Conservation (phyloP, 2,329 filamentous ascomycete species). For the Aspergillus sp. region DNA sequence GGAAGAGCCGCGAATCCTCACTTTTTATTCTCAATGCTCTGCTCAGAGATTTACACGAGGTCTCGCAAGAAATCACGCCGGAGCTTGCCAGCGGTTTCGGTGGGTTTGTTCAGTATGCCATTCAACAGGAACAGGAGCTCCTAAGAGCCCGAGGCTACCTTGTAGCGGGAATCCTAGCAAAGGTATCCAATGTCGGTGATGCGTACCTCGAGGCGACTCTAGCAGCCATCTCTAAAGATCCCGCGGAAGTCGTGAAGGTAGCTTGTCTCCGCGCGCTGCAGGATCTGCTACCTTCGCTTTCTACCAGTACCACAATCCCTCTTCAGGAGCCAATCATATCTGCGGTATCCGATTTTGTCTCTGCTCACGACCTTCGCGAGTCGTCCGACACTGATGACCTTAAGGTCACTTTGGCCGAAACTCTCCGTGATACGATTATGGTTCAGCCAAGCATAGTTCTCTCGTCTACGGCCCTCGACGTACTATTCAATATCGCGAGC, state of each 20-base stretch:
- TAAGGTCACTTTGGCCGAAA: constrained; percentile 84
- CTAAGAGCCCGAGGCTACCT: constrained; percentile 84
- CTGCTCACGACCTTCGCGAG: constrained; percentile 76
- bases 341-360: constrained; percentile 70
- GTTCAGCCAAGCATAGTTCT: constrained; percentile 75
- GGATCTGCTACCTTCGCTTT: constrained; percentile 59
- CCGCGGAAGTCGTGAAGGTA: constrained; percentile 86
- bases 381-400: constrained; percentile 88
- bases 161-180: constrained; percentile 75
- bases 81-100: constrained; percentile 73
- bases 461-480: constrained; percentile 67
- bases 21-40: constrained; percentile 85
- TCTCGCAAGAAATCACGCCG: constrained; percentile 67
- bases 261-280: constrained; percentile 87
- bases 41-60: constrained; percentile 78
- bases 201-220: constrained; percentile 61
- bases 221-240: constrained; percentile 70
- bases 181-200: constrained; percentile 56
- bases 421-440: constrained; percentile 77
- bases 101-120: constrained; percentile 75
- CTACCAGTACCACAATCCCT: constrained; percentile 50
- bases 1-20: constrained; percentile 74
- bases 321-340: constrained; percentile 62
- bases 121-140: constrained; percentile 69
- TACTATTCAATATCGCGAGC: constrained; percentile 86